Base-by-base conservation (phyloP, 768 basidiomycete species). In the Xerocomus potaroensis region DNA sequence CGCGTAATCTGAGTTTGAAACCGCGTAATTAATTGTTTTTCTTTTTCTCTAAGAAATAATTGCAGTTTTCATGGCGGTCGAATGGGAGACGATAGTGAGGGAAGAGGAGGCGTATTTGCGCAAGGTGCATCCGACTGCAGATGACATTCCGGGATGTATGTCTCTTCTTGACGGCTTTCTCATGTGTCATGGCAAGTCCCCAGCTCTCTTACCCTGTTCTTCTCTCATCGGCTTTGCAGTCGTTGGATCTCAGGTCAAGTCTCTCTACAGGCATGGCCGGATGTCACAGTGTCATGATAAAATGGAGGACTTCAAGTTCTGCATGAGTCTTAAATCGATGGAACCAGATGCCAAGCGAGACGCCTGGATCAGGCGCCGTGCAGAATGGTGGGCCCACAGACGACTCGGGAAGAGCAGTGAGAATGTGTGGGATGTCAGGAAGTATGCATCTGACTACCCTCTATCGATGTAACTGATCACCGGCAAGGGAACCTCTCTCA, bases 231-330 rank as follows among this genome's bases (percentile, higher is more conserved):
- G 30, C 41, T 26, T 31, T 18, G 23, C 60, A 95, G 94, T 81
- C 41, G 73, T 93, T 27, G 80, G 82, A 31, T 77, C 80, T 16
- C 95, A 97, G 66, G 65, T 92, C 40, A 86, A 84, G 57, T 84
- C 86, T 2, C 68, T 97, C 43, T 98, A 98, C 67, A 80, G 95
- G 60, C 82, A 85, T 55, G 95, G 95, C 7, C 77, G 81, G 46
- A 72, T 78, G 51, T 69, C 79, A 0, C 78, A 81, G 45, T 97
- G 94, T 67, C 72, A 71, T 0, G 73, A 75, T 36, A 93, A 95
- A 63, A 76, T 84, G 61, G 84, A 91, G 48, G 93, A 95, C 58
- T 94, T 95, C 77, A 96, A 96, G 68, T 95, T 89, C 67, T 99
- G 95, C 69, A 72, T 95, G 72, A 84, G 82, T 50, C 70, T 87